Evolutionary conservation across 106 monocot genomes (phyloP).

Genomic region (Chionographis japonica): DNA sequence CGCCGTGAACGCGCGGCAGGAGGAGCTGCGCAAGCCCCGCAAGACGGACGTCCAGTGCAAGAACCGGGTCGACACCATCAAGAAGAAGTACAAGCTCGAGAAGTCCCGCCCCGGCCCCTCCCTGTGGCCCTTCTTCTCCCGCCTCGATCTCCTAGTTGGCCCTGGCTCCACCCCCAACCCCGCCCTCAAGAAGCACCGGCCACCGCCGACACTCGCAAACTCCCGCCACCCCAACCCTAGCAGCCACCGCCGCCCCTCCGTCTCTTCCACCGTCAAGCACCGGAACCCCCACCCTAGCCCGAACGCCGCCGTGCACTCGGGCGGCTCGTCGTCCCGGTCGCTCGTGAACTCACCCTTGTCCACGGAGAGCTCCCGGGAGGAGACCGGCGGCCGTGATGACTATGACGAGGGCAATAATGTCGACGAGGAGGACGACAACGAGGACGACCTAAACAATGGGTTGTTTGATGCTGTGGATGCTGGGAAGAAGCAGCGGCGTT

Average conservation of each 20-base stretch:
- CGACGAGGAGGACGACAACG: not conserved
- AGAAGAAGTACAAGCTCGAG: conserved; percentile 62
- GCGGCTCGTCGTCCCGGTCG: conserved; percentile 11
- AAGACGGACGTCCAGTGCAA: conserved; percentile 49
- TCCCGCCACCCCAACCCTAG: not conserved
- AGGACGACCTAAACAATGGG: not conserved
- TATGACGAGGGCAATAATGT: not conserved
- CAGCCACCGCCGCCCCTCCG: not conserved
- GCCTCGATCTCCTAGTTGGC: conserved; percentile 30
- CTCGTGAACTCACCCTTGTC: conserved; percentile 12
- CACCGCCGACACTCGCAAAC: not conserved
- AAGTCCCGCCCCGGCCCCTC: conserved; percentile 29
- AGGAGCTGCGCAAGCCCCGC: conserved; percentile 18
- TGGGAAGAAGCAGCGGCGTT: conserved; percentile 8
- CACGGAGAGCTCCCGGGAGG: conserved; percentile 15
- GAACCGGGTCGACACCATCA: conserved; percentile 57
- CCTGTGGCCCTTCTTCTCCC: conserved; percentile 31
- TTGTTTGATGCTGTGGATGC: not conserved
- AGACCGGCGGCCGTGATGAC: not conserved
- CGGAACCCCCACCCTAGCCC: conserved; percentile 8
- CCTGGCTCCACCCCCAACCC: not conserved
- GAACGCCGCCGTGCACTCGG: not conserved
- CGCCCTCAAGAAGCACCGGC: not conserved
- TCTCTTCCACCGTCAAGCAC: conserved; percentile 6
- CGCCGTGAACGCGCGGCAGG: conserved; percentile 40